phyloP scores from a whole-genome alignment of 1,139 yeast genomes.

The Insectozyma bohioensis region DNA sequence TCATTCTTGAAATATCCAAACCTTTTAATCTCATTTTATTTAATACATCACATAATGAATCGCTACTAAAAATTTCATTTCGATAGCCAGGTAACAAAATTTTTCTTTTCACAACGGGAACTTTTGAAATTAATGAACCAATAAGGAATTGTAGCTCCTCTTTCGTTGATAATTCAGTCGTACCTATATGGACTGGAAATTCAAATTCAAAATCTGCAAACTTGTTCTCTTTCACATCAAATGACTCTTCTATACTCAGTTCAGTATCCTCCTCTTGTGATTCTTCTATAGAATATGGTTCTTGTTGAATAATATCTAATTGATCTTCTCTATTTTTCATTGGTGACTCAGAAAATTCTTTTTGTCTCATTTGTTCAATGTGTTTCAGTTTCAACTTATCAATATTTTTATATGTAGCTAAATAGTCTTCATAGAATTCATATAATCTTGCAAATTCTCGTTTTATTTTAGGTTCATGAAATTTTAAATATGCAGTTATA shows the following conservation, averaged over 20 bases:
- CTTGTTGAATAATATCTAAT: slow-evolving; percentile 6
- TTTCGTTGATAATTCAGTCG: slow-evolving; percentile 19
- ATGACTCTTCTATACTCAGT: slow-evolving; percentile 10
- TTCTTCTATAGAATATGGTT: no score
- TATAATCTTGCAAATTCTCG: slow-evolving; percentile 25
- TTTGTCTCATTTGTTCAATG: slow-evolving; percentile 30
- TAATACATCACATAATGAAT: slow-evolving; percentile 34
- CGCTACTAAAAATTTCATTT: slow-evolving; percentile 41
- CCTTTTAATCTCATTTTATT: slow-evolving; percentile 30
- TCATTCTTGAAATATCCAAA: slow-evolving; percentile 38
- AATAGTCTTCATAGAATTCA: slow-evolving; percentile 29
- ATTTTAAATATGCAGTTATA: slow-evolving; percentile 37
- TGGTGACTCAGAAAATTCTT: slow-evolving; percentile 26
- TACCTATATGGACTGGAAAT: slow-evolving; percentile 39
- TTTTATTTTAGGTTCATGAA: slow-evolving; percentile 37
- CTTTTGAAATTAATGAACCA: slow-evolving; percentile 22
- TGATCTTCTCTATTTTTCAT: slow-evolving; percentile 4
- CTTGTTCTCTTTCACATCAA: slow-evolving; percentile 8
- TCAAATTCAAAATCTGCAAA: slow-evolving; percentile 8
- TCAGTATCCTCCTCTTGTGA: slow-evolving; percentile 11
- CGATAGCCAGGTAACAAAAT: slow-evolving; percentile 45
- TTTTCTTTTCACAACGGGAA: slow-evolving; percentile 31
- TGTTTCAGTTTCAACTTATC: slow-evolving; percentile 33
- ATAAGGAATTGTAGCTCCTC: slow-evolving; percentile 26
- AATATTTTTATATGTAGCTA: slow-evolving; percentile 22